A percentile compares a stretch with the other conserved stretches of the same genome.
Conservation (phyloP, 192 early-diverging fungal genomes). For the Spinellus fusiger region DNA sequence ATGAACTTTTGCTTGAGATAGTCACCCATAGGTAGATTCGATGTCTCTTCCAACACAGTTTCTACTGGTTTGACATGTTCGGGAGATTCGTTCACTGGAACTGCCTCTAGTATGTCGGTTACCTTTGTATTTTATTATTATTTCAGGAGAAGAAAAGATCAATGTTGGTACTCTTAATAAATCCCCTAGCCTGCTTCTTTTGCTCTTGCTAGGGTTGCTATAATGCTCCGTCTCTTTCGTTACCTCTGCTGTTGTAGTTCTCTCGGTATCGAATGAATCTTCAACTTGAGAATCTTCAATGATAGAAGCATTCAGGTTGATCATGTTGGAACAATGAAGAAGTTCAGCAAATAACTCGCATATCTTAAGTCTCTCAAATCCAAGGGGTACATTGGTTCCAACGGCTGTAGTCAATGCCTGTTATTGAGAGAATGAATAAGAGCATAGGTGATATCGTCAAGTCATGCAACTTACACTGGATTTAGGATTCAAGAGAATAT, state of each 20-base stretch:
- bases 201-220: no score
- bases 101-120: no score
- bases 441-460: neutral
- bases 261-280: neutral
- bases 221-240: no score
- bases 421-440: neutral
- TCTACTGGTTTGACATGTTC: no score
- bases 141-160: no score
- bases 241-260: neutral
- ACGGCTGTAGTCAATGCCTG: constrained; percentile 62
- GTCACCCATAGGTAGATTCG: constrained; percentile 71
- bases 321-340: constrained; percentile 86
- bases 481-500: constrained; percentile 68
- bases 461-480: constrained; percentile 49
- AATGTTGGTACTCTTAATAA: no score
- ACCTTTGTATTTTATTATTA: no score
- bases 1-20: constrained; percentile 66
- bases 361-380: constrained; percentile 92
- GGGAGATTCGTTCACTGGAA: no score
- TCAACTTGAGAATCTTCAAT: constrained; percentile 8
- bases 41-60: no score
- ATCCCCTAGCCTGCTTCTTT: no score
- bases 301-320: constrained; percentile 53
- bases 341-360: constrained; percentile 99
- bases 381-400: constrained; percentile 76